Percentiles rank a stretch among this genome's conserved stretches.
Conservation (phyloP, 2,329 filamentous ascomycete genomes). For the Paraphoma sp. region DNA sequence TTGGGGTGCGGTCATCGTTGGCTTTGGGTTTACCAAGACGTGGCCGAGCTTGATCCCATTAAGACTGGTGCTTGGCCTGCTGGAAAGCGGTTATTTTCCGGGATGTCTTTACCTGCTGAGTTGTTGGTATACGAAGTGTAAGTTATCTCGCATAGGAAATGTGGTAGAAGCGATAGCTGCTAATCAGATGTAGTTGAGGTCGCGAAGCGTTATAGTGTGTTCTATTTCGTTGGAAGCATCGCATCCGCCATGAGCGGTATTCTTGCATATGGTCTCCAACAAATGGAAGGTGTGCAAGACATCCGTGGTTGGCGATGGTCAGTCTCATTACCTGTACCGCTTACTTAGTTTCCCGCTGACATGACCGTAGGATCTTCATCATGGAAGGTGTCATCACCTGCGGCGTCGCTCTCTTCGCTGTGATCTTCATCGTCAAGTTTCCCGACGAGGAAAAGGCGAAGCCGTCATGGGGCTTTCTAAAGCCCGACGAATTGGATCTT, state of each 20-base stretch:
- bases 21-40: constrained; percentile 30
- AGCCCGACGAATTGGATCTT: constrained; percentile 21
- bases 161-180: not conserved
- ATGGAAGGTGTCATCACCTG: constrained; percentile 32
- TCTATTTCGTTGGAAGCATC: constrained; percentile 32
- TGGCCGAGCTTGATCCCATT: constrained; percentile 27
- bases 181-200: constrained; percentile 22
- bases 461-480: constrained; percentile 28
- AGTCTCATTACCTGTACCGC: not conserved
- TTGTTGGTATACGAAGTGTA: constrained; percentile 35
- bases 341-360: not conserved
- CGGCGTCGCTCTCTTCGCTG: constrained; percentile 25
- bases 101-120: constrained; percentile 27
- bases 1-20: constrained; percentile 31
- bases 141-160: not conserved
- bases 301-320: constrained; percentile 32
- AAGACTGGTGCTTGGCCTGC: constrained; percentile 22
- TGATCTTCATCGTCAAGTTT: constrained; percentile 31
- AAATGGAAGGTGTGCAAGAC: constrained; percentile 27
- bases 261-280: constrained; percentile 28
- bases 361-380: constrained; percentile 27
- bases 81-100: constrained; percentile 32
- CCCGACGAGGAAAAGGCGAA: constrained; percentile 28
- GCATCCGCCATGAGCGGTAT: constrained; percentile 32
- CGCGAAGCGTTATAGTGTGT: constrained; percentile 29